Evolutionary conservation across 495 filamentous ascomycete species (phyloP).

Genomic region (Neurospora sp.): DNA sequence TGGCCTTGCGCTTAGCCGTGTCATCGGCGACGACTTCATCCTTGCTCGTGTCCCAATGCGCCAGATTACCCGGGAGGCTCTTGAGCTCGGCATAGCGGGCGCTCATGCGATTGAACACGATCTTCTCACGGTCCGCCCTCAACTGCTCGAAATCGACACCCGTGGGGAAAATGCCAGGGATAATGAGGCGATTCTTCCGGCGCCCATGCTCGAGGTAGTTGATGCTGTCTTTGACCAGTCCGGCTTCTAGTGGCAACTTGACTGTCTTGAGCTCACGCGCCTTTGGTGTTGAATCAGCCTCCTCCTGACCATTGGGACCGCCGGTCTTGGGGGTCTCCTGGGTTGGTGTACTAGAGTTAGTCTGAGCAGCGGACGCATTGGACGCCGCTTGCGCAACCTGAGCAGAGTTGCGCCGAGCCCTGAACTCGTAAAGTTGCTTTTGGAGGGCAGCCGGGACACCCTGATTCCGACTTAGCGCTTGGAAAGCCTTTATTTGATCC

Average conservation of each 20-base stretch:
- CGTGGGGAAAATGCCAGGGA: constrained; percentile 78
- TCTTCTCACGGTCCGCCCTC: constrained; percentile 73
- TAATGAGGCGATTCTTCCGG: constrained; percentile 60
- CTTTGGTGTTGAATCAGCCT: constrained; percentile 18
- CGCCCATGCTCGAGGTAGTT: constrained; percentile 68
- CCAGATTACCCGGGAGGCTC: constrained; percentile 68
- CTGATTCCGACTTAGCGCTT: constrained; percentile 68
- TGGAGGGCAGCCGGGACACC: constrained; percentile 65
- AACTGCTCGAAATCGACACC: constrained; percentile 79
- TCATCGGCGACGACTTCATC: constrained; percentile 66
- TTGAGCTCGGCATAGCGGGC: constrained; percentile 76
- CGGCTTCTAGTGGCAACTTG: constrained; percentile 52
- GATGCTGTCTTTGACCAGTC: constrained; percentile 47
- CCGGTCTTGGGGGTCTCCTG: constrained; percentile 38
- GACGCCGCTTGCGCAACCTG: constrained; percentile 40
- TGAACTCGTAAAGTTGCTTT: constrained; percentile 63
- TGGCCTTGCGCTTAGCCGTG: constrained; percentile 73
- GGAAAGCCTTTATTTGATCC: constrained; percentile 75
- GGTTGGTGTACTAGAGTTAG: constrained; percentile 41
- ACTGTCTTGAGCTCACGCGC: constrained; percentile 43
- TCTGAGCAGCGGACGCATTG: constrained; percentile 26
- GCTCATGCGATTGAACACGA: constrained; percentile 80
- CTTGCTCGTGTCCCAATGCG: constrained; percentile 69
- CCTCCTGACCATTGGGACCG: constrained; percentile 19
- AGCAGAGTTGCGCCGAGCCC: constrained; percentile 53